Conservation (phyloP, 495 filamentous ascomycete species). For the Pyrenula aspistea region DNA sequence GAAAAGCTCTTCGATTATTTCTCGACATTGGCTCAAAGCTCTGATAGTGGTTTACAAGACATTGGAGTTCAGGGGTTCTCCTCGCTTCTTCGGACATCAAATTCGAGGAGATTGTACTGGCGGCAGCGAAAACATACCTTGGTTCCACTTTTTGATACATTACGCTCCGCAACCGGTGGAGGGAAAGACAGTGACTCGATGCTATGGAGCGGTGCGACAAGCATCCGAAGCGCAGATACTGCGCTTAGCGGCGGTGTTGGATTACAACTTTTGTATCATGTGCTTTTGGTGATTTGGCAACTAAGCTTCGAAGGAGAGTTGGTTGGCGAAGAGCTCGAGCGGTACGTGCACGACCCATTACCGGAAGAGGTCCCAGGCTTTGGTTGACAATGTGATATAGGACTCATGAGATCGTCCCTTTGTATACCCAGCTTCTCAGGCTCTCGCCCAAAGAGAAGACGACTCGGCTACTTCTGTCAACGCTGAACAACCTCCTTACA, state of each 20-base stretch:
- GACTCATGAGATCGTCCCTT: slow-evolving; percentile 76
- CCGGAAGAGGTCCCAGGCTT: not conserved
- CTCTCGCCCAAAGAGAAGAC: slow-evolving; percentile 97
- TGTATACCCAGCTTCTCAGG: slow-evolving; percentile 81
- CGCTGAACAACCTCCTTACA: slow-evolving; percentile 70
- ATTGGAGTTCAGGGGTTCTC: slow-evolving; percentile 92
- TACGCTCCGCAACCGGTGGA: slow-evolving; percentile 65
- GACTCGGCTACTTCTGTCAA: slow-evolving; percentile 79
- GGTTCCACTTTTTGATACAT: slow-evolving; percentile 67
- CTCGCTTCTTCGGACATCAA: slow-evolving; percentile 62
- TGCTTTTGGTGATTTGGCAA: slow-evolving; percentile 89
- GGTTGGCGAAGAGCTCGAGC: slow-evolving; percentile 76
- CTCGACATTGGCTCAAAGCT: slow-evolving; percentile 61
- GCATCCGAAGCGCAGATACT: slow-evolving; percentile 44
- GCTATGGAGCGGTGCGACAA: slow-evolving; percentile 55
- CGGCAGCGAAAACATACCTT: slow-evolving; percentile 72
- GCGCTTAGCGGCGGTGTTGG: slow-evolving; percentile 71
- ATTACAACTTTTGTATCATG: slow-evolving; percentile 87
- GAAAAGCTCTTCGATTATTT: slow-evolving; percentile 82
- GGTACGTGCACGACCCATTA: slow-evolving; percentile 36
- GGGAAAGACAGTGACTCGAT: slow-evolving; percentile 52
- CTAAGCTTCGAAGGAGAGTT: slow-evolving; percentile 79
- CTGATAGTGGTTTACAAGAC: slow-evolving; percentile 83
- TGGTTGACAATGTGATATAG: slow-evolving; percentile 36
- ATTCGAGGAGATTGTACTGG: slow-evolving; percentile 81